Evolutionary conservation across 2,329 filamentous ascomycete species (phyloP).

Genomic region (Ceratocystis cubensis): DNA sequence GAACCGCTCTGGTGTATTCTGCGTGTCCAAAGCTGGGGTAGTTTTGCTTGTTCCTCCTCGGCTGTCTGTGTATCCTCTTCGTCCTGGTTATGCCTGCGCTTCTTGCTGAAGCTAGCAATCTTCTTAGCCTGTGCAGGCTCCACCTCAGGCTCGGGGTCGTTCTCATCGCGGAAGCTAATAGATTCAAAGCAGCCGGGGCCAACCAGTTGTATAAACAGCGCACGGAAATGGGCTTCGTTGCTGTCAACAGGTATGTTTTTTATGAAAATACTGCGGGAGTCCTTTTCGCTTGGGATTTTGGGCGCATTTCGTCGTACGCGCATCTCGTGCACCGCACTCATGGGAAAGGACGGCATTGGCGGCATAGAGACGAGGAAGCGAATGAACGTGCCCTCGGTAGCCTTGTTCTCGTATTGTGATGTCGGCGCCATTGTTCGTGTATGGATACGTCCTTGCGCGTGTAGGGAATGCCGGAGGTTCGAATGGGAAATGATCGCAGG

Average conservation of each 20-base stretch:
- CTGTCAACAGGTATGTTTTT: constrained; percentile 80
- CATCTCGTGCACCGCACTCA: constrained; percentile 57
- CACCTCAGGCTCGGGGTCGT: constrained; percentile 32
- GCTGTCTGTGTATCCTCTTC: constrained; percentile 45
- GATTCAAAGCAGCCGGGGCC: constrained; percentile 66
- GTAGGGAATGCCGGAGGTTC: background rate
- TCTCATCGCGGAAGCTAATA: constrained; percentile 59
- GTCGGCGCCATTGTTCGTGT: constrained; percentile 16
- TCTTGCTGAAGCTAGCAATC: constrained; percentile 34
- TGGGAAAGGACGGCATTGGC: constrained; percentile 47
- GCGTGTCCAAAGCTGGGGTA: constrained; percentile 65
- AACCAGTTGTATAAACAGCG: constrained; percentile 61
- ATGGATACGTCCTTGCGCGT: background rate
- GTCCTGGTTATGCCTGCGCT: constrained; percentile 34
- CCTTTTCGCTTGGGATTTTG: constrained; percentile 59
- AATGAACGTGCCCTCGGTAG: constrained; percentile 46
- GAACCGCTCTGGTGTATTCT: constrained; percentile 59
- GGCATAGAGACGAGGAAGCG: constrained; percentile 58
- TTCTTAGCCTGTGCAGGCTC: constrained; percentile 30
- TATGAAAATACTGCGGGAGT: constrained; percentile 73
- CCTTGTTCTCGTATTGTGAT: constrained; percentile 13
- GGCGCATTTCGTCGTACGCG: constrained; percentile 78
- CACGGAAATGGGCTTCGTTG: constrained; percentile 62
- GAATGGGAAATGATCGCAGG: too few species aligned
- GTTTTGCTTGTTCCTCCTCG: constrained; percentile 45